A percentile compares a stretch with the other conserved stretches of the same genome.
Evolutionary conservation across 1,139 yeast species (phyloP).

Genomic region (Candida freyschussii): DNA sequence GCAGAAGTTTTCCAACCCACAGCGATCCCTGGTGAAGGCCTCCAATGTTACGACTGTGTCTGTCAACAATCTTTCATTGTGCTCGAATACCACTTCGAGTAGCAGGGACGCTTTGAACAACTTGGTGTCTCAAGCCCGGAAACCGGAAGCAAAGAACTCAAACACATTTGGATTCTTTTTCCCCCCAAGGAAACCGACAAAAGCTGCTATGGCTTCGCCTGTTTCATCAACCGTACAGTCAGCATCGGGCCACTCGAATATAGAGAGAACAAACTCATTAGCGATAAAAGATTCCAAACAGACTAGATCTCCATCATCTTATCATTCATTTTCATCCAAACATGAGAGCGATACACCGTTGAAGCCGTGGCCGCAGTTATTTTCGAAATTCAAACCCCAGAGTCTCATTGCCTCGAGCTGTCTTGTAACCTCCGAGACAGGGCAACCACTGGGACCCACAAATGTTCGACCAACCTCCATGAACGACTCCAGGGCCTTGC

Average conservation of each 20-base stretch:
- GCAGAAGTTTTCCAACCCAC: constrained; percentile 18
- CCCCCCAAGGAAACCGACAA: constrained; percentile 3
- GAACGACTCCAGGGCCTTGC: neutral
- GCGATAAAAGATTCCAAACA: too few species aligned
- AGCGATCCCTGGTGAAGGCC: constrained; percentile 5
- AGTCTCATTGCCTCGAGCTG: constrained; percentile 9
- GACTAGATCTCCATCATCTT: neutral
- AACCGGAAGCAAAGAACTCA: constrained; percentile 2
- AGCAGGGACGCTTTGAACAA: constrained; percentile 13
- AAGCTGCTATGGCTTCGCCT: too few species aligned
- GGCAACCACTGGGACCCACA: constrained; percentile 11
- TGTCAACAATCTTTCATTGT: constrained; percentile 9
- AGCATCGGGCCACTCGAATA: too few species aligned
- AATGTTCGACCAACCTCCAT: neutral
- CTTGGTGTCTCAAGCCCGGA: constrained; percentile 10
- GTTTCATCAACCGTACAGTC: too few species aligned
- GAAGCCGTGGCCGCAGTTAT: constrained; percentile 14
- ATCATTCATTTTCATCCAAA: constrained; percentile 2
- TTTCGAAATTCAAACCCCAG: constrained; percentile 12
- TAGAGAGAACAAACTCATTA: neutral
- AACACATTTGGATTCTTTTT: constrained; percentile 6
- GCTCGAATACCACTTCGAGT: constrained; percentile 4
- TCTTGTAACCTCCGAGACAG: constrained; percentile 26
- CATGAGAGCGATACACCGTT: neutral
- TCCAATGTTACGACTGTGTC: constrained; percentile 13